Evolutionary conservation across 106 monocot genomes (phyloP), one percentile per base, ranked within the genome.

Genomic region (Dendrobium officinale): DNA sequence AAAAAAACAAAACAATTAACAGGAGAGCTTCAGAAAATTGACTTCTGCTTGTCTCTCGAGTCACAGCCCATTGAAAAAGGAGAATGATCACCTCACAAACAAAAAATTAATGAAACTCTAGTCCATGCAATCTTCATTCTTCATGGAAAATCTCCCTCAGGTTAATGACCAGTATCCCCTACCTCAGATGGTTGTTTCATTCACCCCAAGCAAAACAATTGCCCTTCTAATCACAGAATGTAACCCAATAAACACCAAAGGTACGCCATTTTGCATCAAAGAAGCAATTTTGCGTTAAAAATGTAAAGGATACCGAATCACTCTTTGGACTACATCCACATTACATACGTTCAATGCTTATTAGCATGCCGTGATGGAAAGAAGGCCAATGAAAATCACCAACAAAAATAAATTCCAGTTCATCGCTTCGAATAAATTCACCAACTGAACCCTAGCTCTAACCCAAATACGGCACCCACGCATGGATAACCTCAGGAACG

Each of bases 401-500:
- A 51, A 19, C 48, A 24, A 24, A 76, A 27, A 26, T 66, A 24
- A 66, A 7, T 66, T 66, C 72, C 37, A 29, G 3, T 40, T 27
- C 29, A 16, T 9, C 4, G 20, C 15, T 72, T 16, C 72, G 16
- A 29, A 51, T 13, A 37, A 70, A 70, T 16, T 43, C 47, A 47
- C 49, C 6, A 51, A 13, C 72, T 42, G 33, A 72, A 51, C 78
- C 78, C 83, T 42, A 78, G 70, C 5, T 55, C 77, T 18, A 77
- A 81, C 66, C 17, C 78, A 58, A 77, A 40, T 47, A 27, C 66
- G 31, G 4, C 45, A 75, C 73, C 58, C 42, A 20, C 55, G 15
- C 24, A 44, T 61, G 26, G 29, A 33, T 37, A 37, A 70, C 33
- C 70, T 70, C 31, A 33, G 37, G 37, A 70, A 73, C 26, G 42